Conservation (phyloP, 2,329 filamentous ascomycete species). For the Colletotrichum caudatum region DNA sequence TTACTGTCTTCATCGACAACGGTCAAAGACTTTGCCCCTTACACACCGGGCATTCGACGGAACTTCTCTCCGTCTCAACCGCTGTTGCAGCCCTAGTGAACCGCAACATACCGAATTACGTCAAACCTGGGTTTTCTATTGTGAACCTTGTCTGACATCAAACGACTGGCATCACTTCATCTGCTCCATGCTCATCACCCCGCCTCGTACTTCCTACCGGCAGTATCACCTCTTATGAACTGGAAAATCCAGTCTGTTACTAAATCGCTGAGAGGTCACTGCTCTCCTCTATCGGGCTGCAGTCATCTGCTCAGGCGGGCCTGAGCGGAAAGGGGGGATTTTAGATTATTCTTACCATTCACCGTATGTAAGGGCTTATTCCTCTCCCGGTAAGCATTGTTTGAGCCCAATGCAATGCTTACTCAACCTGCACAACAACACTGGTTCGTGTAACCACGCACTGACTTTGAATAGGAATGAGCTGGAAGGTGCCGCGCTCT, state of each 20-base stretch:
- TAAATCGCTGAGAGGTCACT: neutral
- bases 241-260: neutral
- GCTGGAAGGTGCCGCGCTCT: constrained; percentile 1
- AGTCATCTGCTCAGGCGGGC: neutral
- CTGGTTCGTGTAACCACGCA: neutral
- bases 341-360: neutral
- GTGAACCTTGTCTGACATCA: neutral
- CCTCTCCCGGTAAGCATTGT: constrained; percentile 12
- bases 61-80: neutral
- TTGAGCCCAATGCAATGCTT: neutral
- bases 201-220: neutral
- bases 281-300: neutral
- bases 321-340: neutral
- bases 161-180: neutral
- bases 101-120: neutral
- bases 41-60: neutral
- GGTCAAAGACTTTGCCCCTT: neutral
- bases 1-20: neutral
- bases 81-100: neutral
- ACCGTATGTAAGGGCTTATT: neutral
- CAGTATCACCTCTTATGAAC: neutral
- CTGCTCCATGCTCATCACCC: neutral
- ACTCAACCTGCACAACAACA: neutral
- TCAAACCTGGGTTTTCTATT: no score
- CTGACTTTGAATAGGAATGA: constrained; percentile 32